Base-by-base conservation (phyloP, 2,329 filamentous ascomycete species). In the Sclerotinia sclerotiorum region DNA sequence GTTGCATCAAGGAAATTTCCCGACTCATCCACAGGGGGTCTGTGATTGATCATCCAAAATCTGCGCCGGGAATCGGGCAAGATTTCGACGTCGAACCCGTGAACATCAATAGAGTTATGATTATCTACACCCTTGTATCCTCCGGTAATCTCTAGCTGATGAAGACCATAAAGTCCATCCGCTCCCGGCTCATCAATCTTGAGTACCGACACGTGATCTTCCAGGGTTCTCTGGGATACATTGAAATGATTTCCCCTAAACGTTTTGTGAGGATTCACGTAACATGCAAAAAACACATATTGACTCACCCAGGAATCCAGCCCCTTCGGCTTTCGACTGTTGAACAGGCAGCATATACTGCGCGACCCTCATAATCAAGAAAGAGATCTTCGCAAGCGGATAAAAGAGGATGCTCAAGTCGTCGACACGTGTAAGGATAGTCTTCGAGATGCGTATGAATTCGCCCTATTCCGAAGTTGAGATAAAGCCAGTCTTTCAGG, bases 11-110 rank as follows among this genome's bases (percentile, higher is more conserved):
- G 73, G 15, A 74, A 63, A 17, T 74, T 72, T 27, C 78, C 77
- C 2, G 75, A 77, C 13, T 71, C 63, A 62, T 79, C 74, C 42
- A 78, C 69, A 6, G 76, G 73, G 19, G 77, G 78, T 21, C 76
- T 72, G 32, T 77, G 74, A 65, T 79, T 80, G 68, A 79, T 72
- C 49, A 80, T 69, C 68, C 77, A 76, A 60, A 79, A 75, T n/a
- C 73, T 72, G 39, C 78, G 69, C 7, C 60, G 70, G 5, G 71
- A 69, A 17, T 76, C 56, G 15, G 69, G 49, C 51, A 74, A 72
- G 13, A 73, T 69, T 42, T 72, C 70, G n/a, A 78, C 73, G 67
- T 79, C 77, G 19, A 80, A 72, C 7, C 76, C 77, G 24, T 77
- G 76, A 48, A 80, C 72, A 67, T 77, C 76, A 10, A 79, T 67